Evolutionary conservation across 1,284 basidiomycete genomes (phyloP).

Genomic region (Exobasidium rhododendri): DNA sequence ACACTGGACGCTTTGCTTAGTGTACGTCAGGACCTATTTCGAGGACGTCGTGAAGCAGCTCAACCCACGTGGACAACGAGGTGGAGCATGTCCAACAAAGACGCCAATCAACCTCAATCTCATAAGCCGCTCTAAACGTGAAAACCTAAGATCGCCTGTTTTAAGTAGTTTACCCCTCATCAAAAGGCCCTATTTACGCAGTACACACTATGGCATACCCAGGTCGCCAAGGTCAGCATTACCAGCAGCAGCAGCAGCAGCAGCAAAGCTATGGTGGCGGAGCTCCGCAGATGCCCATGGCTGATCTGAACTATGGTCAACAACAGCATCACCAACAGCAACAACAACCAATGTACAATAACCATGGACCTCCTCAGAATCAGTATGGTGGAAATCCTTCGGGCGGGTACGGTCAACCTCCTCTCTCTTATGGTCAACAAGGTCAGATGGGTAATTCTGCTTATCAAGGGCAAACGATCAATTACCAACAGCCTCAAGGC

Average conservation of each 20-base stretch:
- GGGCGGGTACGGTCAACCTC: slow-evolving; percentile 8
- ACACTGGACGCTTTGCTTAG: too few relatives aligned
- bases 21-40: too few relatives aligned
- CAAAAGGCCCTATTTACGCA: too few relatives aligned
- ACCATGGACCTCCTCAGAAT: slow-evolving; percentile 23
- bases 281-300: slow-evolving; percentile 11
- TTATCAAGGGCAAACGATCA: slow-evolving; percentile 38
- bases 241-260: slow-evolving; percentile 27
- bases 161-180: too few relatives aligned
- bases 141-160: too few relatives aligned
- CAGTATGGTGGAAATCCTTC: slow-evolving; percentile 4
- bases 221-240: slow-evolving; percentile 41
- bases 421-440: slow-evolving; percentile 23
- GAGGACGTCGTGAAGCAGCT: background rate
- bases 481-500: slow-evolving; percentile 40
- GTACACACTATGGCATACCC: slow-evolving; percentile 41
- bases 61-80: background rate
- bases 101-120: background rate
- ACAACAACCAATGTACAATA: background rate
- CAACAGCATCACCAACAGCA: slow-evolving; percentile 11
- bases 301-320: background rate
- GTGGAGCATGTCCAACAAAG: background rate
- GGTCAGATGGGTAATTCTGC: slow-evolving; percentile 40
- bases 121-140: background rate
- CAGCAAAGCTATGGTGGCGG: slow-evolving; percentile 12